A percentile compares a stretch with the other conserved stretches of the same genome.
Evolutionary conservation across 257 asterid species (phyloP).

Genomic region (Gentiana dahurica): DNA sequence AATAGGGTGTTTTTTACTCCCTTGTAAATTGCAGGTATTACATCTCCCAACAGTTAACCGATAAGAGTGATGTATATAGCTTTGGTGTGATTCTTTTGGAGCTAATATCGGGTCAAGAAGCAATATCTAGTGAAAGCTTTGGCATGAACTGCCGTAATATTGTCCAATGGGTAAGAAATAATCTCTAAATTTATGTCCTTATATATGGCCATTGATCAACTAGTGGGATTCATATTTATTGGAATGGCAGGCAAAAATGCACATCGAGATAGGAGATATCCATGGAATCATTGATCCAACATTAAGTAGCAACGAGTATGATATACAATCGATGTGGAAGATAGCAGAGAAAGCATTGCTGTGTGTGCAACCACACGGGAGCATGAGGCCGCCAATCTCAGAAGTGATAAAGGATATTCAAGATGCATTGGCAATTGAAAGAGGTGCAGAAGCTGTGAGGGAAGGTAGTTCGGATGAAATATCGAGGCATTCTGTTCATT

Average conservation of each 20-base stretch:
- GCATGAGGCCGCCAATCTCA: slow-evolving; percentile 90
- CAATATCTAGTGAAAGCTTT: slow-evolving; percentile 78
- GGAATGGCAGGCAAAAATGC: slow-evolving; percentile 59
- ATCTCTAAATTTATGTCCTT: too few species aligned
- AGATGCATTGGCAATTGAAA: slow-evolving; percentile 71
- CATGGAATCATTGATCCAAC: slow-evolving; percentile 92
- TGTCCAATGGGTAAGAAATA: slow-evolving; percentile 82
- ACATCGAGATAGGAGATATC: slow-evolving; percentile 91
- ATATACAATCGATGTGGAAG: slow-evolving; percentile 97
- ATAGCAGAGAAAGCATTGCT: slow-evolving; percentile 95
- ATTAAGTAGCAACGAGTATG: slow-evolving; percentile 38
- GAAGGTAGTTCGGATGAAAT: slow-evolving; percentile 81
- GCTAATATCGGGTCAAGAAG: slow-evolving; percentile 96
- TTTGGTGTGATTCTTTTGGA: slow-evolving; percentile 96
- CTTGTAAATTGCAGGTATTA: slow-evolving; percentile 51
- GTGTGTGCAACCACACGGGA: slow-evolving; percentile 95
- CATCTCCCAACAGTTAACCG: slow-evolving; percentile 96
- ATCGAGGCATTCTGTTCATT: slow-evolving; percentile 70
- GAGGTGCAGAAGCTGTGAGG: slow-evolving; percentile 49
- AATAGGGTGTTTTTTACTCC: neutral
- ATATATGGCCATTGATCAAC: too few species aligned
- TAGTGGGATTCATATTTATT: too few species aligned
- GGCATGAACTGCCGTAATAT: slow-evolving; percentile 85
- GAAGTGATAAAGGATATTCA: slow-evolving; percentile 92
- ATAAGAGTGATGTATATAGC: slow-evolving; percentile 90